Percentiles rank a stretch among this genome's conserved stretches.
Conservation (phyloP, 495 filamentous ascomycete species). For the Lasiosphaeria hispida region DNA sequence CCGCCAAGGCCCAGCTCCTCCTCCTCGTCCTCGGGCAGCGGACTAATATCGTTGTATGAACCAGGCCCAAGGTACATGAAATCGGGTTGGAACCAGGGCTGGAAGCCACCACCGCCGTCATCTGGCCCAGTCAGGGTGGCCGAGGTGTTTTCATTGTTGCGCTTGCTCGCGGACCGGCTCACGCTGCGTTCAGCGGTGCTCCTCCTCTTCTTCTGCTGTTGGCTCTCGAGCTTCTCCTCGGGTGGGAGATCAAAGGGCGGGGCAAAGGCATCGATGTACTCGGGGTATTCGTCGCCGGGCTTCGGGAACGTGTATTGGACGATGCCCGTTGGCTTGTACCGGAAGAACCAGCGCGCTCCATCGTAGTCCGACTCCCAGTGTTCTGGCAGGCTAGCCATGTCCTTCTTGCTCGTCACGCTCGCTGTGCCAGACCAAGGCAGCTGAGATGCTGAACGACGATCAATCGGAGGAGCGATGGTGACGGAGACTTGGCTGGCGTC, state of each 20-base stretch:
- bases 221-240: constrained; percentile 36
- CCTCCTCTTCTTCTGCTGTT: constrained; percentile 33
- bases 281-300: constrained; percentile 49
- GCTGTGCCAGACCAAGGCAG: background rate
- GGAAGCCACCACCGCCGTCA: constrained; percentile 23
- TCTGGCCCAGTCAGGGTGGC: constrained; percentile 16
- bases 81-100: constrained; percentile 39
- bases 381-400: constrained; percentile 41
- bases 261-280: constrained; percentile 38
- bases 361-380: constrained; percentile 52
- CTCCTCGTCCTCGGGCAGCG: constrained; percentile 35
- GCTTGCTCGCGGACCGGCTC: background rate
- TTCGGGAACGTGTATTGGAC: constrained; percentile 50
- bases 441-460: background rate
- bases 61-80: constrained; percentile 44
- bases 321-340: constrained; percentile 44
- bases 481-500: background rate
- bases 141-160: constrained; percentile 12
- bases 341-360: constrained; percentile 47
- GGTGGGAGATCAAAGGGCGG: constrained; percentile 34
- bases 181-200: constrained; percentile 20
- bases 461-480: background rate
- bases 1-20: constrained; percentile 7
- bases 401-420: background rate
- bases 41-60: constrained; percentile 35